Evolutionary conservation across 768 basidiomycete genomes (phyloP).

Genomic region (Xerocomellus chrysenteron): DNA sequence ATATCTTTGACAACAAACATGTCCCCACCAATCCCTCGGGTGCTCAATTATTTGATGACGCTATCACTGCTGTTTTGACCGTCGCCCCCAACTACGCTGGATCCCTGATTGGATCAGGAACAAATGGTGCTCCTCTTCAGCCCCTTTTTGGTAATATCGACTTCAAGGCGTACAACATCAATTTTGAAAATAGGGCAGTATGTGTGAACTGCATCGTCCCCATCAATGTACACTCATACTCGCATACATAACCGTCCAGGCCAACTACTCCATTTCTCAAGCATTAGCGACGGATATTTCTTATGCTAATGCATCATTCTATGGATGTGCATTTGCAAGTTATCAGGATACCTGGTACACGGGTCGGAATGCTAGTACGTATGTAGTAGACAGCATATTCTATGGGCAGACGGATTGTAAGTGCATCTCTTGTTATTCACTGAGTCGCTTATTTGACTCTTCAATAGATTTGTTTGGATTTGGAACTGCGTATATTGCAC

Average conservation of each 20-base stretch:
- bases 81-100: too few species aligned
- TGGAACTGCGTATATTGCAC: background rate
- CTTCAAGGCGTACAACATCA: background rate
- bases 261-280: too few species aligned
- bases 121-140: background rate
- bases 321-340: constrained; percentile 43
- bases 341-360: background rate
- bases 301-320: constrained; percentile 65
- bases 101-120: background rate
- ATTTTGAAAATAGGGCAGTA: too few species aligned
- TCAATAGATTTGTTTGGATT: constrained; percentile 53
- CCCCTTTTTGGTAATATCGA: background rate
- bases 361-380: too few species aligned
- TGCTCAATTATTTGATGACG: constrained; percentile 52
- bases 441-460: constrained; percentile 28
- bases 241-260: too few species aligned
- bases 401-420: background rate
- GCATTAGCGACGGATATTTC: constrained; percentile 24
- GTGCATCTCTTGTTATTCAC: background rate
- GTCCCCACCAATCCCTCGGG: constrained; percentile 17
- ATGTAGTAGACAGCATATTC: background rate
- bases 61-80: constrained; percentile 41
- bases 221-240: constrained; percentile 41
- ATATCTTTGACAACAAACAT: too few species aligned
- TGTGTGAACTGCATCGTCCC: too few species aligned